Base-by-base conservation (phyloP, 305 asterid species). In the Vinca major region DNA sequence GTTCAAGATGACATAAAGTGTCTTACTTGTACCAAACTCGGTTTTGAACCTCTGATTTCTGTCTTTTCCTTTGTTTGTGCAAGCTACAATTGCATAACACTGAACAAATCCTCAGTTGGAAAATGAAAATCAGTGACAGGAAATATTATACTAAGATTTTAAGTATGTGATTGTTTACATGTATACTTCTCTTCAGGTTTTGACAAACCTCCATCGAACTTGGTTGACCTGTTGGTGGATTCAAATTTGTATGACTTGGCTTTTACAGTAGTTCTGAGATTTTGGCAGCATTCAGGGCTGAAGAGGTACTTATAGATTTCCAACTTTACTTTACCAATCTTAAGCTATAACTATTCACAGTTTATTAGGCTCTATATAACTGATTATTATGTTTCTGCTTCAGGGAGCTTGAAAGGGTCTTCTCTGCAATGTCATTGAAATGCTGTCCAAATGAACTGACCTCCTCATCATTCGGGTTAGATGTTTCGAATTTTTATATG, bases 381-480 rank as follows among this genome's bases (percentile, higher is more conserved):
- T 20, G 20, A 43, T 54, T 37, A n/a, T 67, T 7, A 26, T 47
- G 41, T 3, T 68, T 41, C 51, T 8, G 58, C 45, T 76, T 67
- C 86, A 92, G 96, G 92, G 96, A 88, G 80, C 91, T 93, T 72
- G 99, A 89, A 80, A 86, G 92, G 79, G 88, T 86, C 68, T 91
- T 93, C 81, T 75, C 75, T 53, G 73, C 96, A 62, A 81, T 93
- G 85, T 81, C 99, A 65, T 55, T 89, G 80, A 91, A 89, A 85
- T 93, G 99, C 87, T 88, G 97, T 81, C 88, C 92, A 45, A 83
- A 73, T 74, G 83, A 75, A 70, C 70, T 62, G 54, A 75, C 66
- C 7, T 67, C 86, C 48, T 68, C 81, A 48, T 74, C 81, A 48
- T 79, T 73, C 69, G 86, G 86, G 96, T 88, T 69, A 72, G 84